Percentiles rank a stretch among this genome's conserved stretches.
Conservation (phyloP, 2,329 filamentous ascomycete species). For the Xylaria multiplex region DNA sequence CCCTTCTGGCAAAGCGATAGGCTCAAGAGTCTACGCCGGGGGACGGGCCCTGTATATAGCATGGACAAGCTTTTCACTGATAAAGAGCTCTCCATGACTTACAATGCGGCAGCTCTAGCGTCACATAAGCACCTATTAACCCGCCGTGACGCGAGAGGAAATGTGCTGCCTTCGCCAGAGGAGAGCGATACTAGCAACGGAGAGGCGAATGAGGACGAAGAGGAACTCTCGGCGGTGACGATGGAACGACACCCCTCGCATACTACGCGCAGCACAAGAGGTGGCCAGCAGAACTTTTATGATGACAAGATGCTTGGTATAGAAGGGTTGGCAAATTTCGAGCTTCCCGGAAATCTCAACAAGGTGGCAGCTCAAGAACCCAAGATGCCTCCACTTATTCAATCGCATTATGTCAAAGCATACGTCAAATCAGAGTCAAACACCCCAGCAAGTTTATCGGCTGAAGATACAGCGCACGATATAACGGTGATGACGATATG, state of each 20-base stretch:
- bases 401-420: constrained; percentile 68
- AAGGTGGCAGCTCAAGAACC: constrained; percentile 65
- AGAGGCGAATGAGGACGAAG: constrained; percentile 61
- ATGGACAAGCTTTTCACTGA: constrained; percentile 77
- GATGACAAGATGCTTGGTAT: constrained; percentile 69
- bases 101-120: constrained; percentile 70
- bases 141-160: constrained; percentile 64
- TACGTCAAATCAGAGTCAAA: constrained; percentile 66
- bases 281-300: constrained; percentile 62
- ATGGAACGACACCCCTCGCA: constrained; percentile 74
- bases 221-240: constrained; percentile 60
- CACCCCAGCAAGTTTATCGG: constrained; percentile 61
- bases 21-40: constrained; percentile 62
- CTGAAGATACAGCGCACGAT: constrained; percentile 65
- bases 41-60: constrained; percentile 70
- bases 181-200: constrained; percentile 65
- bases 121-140: constrained; percentile 70
- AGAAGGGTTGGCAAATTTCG: constrained; percentile 68
- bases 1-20: constrained; percentile 72
- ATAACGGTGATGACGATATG: constrained; percentile 68
- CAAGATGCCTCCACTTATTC: constrained; percentile 67
- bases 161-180: constrained; percentile 60
- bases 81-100: constrained; percentile 73
- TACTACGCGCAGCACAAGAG: constrained; percentile 70
- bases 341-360: constrained; percentile 67